Percentiles rank a stretch among this genome's conserved stretches.
Conservation (phyloP, 257 asterid species). For the Solanum tarapatanum region DNA sequence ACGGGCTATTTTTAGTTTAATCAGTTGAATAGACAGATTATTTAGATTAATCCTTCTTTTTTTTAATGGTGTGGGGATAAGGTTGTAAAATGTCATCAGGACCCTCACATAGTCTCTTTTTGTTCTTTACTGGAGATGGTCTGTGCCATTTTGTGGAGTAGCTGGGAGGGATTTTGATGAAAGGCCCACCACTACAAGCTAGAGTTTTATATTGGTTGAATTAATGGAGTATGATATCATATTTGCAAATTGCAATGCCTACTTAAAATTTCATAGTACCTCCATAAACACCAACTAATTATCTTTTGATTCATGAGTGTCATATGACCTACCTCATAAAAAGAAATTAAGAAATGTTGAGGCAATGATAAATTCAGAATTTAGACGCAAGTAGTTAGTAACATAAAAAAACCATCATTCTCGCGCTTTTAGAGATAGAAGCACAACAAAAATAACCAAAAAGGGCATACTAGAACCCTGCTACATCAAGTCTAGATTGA, state of each 20-base stretch:
- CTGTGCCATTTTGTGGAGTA: slow-evolving; percentile 4
- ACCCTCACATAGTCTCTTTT: slow-evolving; percentile 10
- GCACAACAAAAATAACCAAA: not conserved
- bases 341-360: not conserved
- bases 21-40: not conserved
- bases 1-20: not conserved
- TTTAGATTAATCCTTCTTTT: not conserved
- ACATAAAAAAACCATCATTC: not conserved
- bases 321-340: not conserved
- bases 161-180: slow-evolving; percentile 4
- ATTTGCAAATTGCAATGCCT: not conserved
- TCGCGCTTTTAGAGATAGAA: not conserved
- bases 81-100: not conserved
- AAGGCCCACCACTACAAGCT: not conserved
- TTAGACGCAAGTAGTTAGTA: not conserved
- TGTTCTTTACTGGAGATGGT: slow-evolving; percentile 9
- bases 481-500: not conserved
- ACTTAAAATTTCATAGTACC: not conserved
- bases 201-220: not conserved
- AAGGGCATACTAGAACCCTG: not conserved
- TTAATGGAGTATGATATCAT: not conserved
- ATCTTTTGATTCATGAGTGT: not conserved
- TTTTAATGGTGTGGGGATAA: slow-evolving; percentile 5
- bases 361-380: not conserved
- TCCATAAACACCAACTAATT: not conserved